Evolutionary conservation across 371 early-diverging fungal genomes (phyloP).

Genomic region (Coemansia sp.): DNA sequence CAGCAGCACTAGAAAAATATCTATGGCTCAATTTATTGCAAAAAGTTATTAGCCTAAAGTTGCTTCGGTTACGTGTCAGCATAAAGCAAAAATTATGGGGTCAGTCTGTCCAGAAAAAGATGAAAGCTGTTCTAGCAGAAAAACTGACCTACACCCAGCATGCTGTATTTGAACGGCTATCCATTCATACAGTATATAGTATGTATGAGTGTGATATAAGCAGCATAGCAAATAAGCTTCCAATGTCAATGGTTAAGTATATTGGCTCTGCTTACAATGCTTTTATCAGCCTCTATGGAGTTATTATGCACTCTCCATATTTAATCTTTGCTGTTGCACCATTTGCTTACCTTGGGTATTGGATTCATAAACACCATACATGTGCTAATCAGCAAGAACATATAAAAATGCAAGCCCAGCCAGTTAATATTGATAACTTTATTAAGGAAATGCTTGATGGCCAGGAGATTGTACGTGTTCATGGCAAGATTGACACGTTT

Average conservation of each 20-base stretch:
- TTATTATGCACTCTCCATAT: neutral
- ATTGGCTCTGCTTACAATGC: neutral
- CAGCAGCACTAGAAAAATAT: neutral
- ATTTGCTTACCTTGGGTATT: neutral
- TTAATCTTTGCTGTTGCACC: constrained; percentile 1
- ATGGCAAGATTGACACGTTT: neutral
- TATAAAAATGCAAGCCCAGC: neutral
- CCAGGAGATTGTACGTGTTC: constrained; percentile 8
- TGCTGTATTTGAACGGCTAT: constrained; percentile 23
- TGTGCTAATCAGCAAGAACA: neutral
- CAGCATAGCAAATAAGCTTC: neutral
- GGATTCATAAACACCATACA: neutral
- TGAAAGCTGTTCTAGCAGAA: neutral
- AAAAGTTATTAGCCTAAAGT: neutral
- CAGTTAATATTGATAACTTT: neutral
- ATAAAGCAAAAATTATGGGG: neutral
- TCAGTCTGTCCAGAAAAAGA: neutral
- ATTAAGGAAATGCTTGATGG: constrained; percentile 1
- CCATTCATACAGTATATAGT: constrained; percentile 8
- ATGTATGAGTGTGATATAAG: neutral
- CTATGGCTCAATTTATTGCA: neutral
- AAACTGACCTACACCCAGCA: constrained; percentile 10
- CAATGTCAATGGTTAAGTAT: neutral
- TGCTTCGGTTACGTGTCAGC: neutral
- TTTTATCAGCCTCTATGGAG: neutral